These are phyloP conservation scores for Phytophthora cactorum DNA, from an alignment of 352 stramenopile species.

Conservation along the genomic window DNA sequence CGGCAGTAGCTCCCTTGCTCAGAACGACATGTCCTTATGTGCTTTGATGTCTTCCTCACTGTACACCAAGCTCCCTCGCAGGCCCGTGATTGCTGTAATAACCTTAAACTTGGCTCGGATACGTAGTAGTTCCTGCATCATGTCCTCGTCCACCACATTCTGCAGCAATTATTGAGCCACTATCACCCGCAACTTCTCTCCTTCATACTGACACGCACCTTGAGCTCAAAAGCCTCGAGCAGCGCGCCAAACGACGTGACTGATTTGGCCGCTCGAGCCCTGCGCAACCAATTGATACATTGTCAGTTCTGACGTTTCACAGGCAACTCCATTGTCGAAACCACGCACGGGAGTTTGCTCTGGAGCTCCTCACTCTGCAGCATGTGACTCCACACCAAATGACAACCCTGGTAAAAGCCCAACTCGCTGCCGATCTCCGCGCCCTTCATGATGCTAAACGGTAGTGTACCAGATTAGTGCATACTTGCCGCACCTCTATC, in stretches of 20 bases:
- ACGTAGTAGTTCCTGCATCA: slow-evolving; percentile 68
- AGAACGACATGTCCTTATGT: slow-evolving; percentile 90
- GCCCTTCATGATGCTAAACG: slow-evolving; percentile 69
- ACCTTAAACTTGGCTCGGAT: slow-evolving; percentile 89
- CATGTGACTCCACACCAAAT: slow-evolving; percentile 71
- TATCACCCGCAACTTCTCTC: not conserved
- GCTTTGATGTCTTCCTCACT: slow-evolving; percentile 68
- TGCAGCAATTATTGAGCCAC: slow-evolving; percentile 24
- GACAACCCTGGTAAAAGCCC: slow-evolving; percentile 85
- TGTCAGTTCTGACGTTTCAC: slow-evolving; percentile 4
- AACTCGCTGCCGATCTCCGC: slow-evolving; percentile 84
- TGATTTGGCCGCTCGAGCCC: slow-evolving; percentile 61
- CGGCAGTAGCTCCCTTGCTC: slow-evolving; percentile 2
- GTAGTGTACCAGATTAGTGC: slow-evolving; percentile 7
- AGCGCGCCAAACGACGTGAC: slow-evolving; percentile 62
- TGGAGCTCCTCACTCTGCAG: slow-evolving; percentile 42
- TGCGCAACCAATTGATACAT: slow-evolving; percentile 24
- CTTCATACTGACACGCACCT: slow-evolving; percentile 42
- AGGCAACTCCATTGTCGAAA: not conserved
- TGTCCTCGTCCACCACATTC: slow-evolving; percentile 84
- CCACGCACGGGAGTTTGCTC: slow-evolving; percentile 53
- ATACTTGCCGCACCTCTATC: not conserved
- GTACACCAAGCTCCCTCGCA: slow-evolving; percentile 68
- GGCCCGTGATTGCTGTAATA: slow-evolving; percentile 63
- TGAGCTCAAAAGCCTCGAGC: slow-evolving; percentile 65